Percentiles rank a stretch among this genome's conserved stretches.
Evolutionary conservation across 192 early-diverging fungal genomes (phyloP).

Genomic region (Gamsiella multidivaricata): DNA sequence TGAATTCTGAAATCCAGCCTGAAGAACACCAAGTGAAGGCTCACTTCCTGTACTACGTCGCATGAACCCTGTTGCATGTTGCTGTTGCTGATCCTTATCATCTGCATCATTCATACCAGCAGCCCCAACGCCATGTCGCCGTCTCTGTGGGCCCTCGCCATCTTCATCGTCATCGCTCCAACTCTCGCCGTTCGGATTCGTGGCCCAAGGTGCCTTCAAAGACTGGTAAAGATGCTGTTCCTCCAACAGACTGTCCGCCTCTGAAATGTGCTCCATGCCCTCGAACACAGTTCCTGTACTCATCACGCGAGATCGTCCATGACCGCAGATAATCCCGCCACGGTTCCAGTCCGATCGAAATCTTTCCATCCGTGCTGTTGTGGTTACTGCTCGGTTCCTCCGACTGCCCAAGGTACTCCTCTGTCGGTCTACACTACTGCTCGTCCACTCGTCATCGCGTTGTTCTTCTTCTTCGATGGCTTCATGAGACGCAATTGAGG

Average conservation of each 20-base stretch:
- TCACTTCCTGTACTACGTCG: slow-evolving; percentile 2
- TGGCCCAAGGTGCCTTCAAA: slow-evolving; percentile 33
- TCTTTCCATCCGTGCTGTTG: not conserved
- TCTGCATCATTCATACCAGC: no score
- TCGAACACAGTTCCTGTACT: slow-evolving; percentile 49
- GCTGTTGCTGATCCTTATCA: slow-evolving; percentile 43
- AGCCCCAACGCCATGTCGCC: not conserved
- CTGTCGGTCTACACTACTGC: not conserved
- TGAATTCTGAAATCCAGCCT: slow-evolving; percentile 7
- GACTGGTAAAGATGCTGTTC: slow-evolving; percentile 25
- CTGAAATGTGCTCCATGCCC: slow-evolving; percentile 33
- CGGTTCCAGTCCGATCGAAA: not conserved
- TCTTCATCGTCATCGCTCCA: slow-evolving; percentile 44
- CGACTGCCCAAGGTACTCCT: no score
- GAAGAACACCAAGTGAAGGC: slow-evolving; percentile 13
- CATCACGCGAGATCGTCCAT: slow-evolving; percentile 27
- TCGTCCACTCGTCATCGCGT: slow-evolving; percentile 9
- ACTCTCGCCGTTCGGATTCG: slow-evolving; percentile 48
- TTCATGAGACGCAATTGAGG: slow-evolving; percentile 23
- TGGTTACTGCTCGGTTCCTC: slow-evolving; percentile 13
- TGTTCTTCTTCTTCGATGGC: slow-evolving; percentile 17
- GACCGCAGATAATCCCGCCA: slow-evolving; percentile 1
- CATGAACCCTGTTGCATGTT: not conserved
- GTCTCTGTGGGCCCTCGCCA: slow-evolving; percentile 12
- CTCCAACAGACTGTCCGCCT: slow-evolving; percentile 22